Conservation (phyloP, 73 alveolate species). For the Diophrys appendiculata region DNA sequence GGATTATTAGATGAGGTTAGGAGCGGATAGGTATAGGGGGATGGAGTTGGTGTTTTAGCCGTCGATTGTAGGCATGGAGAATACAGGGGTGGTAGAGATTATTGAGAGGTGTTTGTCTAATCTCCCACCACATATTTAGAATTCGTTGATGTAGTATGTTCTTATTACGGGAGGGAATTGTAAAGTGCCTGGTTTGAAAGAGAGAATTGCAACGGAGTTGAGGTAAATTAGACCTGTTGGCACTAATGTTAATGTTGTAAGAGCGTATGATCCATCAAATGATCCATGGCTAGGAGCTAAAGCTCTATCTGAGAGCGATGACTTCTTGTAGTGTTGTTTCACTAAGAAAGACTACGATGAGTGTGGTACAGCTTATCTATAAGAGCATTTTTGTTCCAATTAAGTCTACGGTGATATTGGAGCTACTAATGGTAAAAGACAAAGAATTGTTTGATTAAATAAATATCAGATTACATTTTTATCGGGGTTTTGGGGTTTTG, state of each 20-base stretch:
- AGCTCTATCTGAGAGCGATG: conserved; percentile 58
- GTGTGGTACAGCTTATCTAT: conserved; percentile 66
- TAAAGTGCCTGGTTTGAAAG: conserved; percentile 71
- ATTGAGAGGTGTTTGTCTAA: conserved; percentile 63
- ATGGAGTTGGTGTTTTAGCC: conserved; percentile 88
- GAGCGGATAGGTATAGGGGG: conserved; percentile 87
- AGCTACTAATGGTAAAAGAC: too few relatives aligned
- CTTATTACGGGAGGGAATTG: conserved; percentile 88
- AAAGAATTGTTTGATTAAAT: too few relatives aligned
- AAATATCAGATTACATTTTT: too few relatives aligned
- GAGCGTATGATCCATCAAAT: conserved; percentile 73
- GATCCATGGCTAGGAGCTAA: conserved; percentile 96
- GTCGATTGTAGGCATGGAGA: conserved; percentile 82
- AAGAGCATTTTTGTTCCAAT: conserved; percentile 67
- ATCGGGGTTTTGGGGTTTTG: conserved; percentile 14
- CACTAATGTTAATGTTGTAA: conserved; percentile 62
- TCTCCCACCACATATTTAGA: conserved; percentile 40
- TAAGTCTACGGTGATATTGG: conserved; percentile 21
- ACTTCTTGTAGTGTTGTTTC: conserved; percentile 23
- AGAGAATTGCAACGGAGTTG: conserved; percentile 78
- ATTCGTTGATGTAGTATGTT: conserved; percentile 57
- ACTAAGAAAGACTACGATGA: conserved; percentile 70
- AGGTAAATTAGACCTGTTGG: conserved; percentile 69
- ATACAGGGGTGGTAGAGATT: conserved; percentile 87
- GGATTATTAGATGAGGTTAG: conserved; percentile 82